Evolutionary conservation across 345 rosid genomes (phyloP).

Genomic region (Citrus sp.): DNA sequence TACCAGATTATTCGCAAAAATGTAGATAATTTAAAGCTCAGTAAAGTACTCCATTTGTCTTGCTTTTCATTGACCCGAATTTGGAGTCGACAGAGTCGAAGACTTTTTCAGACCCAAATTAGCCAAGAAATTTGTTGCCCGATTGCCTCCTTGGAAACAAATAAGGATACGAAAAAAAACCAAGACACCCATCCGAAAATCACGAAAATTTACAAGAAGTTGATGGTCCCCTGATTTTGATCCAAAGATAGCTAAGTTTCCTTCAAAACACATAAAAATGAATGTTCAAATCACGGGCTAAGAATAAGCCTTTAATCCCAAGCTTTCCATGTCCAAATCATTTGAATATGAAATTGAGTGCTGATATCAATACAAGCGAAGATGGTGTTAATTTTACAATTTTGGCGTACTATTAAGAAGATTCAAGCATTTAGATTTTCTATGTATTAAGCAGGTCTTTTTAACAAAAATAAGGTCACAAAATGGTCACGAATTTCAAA

Average conservation of each 20-base stretch:
- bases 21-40: neutral
- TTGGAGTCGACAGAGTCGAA: too few relatives aligned
- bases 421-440: neutral
- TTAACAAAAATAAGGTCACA: neutral
- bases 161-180: neutral
- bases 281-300: neutral
- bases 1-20: too few relatives aligned
- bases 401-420: neutral
- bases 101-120: too few relatives aligned
- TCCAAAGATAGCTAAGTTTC: neutral
- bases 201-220: neutral
- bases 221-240: neutral
- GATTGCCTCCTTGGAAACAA: neutral
- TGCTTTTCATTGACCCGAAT: too few relatives aligned
- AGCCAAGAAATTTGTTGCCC: neutral
- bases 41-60: too few relatives aligned
- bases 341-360: too few relatives aligned
- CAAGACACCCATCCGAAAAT: neutral
- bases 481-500: neutral
- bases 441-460: neutral
- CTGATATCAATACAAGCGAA: neutral
- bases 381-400: neutral
- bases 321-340: too few relatives aligned
- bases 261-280: neutral
- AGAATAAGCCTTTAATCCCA: neutral